Evolutionary conservation across 169 alveolate species (phyloP).

Genomic region (Cryptosporidium baileyi): DNA sequence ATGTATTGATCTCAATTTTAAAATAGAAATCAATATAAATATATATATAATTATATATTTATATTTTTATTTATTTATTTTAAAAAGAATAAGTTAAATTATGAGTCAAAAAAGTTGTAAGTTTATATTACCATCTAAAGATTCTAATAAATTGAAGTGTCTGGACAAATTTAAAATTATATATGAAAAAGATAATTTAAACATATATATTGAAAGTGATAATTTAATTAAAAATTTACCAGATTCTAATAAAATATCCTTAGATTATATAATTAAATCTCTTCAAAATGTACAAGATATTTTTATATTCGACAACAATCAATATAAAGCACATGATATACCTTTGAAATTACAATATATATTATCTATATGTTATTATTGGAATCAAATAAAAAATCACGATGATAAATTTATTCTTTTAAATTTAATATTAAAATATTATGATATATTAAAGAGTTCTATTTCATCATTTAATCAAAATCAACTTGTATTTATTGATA

Average conservation of each 20-base stretch:
- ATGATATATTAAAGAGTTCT: not conserved
- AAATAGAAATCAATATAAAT: too few species aligned
- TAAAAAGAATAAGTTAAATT: too few species aligned
- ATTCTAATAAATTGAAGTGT: constrained; percentile 8
- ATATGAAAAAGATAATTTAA: constrained; percentile 7
- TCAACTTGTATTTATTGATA: not conserved
- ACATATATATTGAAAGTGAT: too few species aligned
- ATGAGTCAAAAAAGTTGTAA: not conserved
- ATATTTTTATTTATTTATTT: too few species aligned
- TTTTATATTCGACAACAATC: too few species aligned
- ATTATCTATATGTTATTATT: constrained; percentile 12
- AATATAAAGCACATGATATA: too few species aligned
- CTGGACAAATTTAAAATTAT: not conserved
- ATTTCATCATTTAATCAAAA: not conserved
- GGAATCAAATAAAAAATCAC: constrained; percentile 5
- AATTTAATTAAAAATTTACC: too few species aligned
- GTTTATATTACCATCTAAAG: constrained; percentile 24
- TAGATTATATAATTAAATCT: too few species aligned
- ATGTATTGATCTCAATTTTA: too few species aligned
- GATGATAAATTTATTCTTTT: not conserved
- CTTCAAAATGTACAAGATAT: too few species aligned
- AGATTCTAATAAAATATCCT: too few species aligned
- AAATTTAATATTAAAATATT: not conserved
- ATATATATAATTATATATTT: too few species aligned
- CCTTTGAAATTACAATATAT: constrained; percentile 10